These are phyloP conservation scores for Trichophyton verrucosum DNA, from an alignment of 2,329 filamentous ascomycete species.

Conservation along the genomic window DNA sequence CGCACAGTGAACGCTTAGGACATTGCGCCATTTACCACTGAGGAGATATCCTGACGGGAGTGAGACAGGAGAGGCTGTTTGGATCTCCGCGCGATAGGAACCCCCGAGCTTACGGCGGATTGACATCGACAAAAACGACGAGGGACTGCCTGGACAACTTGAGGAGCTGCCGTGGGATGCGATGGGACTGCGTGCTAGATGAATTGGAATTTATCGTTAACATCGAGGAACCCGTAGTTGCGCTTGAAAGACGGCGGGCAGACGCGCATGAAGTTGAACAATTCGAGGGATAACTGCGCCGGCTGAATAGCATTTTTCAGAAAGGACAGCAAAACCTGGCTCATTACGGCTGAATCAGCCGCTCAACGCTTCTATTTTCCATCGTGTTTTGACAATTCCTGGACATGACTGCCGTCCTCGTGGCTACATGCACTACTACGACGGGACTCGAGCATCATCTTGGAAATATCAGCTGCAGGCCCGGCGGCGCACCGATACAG, in stretches of 20 bases:
- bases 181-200: neutral
- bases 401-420: constrained; percentile 14
- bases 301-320: neutral
- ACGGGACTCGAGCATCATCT: constrained; percentile 7
- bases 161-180: neutral
- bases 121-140: too few relatives aligned
- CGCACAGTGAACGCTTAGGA: neutral
- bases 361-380: neutral
- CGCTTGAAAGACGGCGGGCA: neutral
- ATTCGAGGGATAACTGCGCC: neutral
- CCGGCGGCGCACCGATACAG: constrained; percentile 2
- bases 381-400: neutral
- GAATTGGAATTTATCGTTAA: neutral
- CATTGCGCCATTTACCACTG: neutral
- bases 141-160: neutral
- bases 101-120: neutral
- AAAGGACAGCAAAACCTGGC: neutral
- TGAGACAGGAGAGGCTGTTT: neutral
- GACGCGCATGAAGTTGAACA: neutral
- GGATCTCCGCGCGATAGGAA: neutral
- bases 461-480: constrained; percentile 6
- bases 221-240: neutral
- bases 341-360: neutral
- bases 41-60: neutral
- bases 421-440: constrained; percentile 8